phyloP scores from a whole-genome alignment of 1,139 yeast genomes.

The Protomyces pachydermus region DNA sequence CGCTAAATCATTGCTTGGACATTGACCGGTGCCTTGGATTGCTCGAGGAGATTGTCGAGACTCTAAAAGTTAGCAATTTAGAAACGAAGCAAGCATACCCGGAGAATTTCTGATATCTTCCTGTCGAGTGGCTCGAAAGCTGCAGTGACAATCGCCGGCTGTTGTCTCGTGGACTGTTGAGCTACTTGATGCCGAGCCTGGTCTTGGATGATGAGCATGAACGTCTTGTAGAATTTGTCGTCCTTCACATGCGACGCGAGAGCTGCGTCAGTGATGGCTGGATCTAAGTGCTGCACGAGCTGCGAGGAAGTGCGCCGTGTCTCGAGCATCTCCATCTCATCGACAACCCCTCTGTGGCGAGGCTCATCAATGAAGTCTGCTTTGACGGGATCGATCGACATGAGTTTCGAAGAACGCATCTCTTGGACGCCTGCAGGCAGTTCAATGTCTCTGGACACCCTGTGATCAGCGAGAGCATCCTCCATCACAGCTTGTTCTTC shows the following conservation, averaged over 20 bases:
- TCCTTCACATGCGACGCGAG: background rate
- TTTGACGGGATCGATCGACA: conserved; percentile 15
- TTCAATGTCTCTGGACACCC: background rate
- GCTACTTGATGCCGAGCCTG: background rate
- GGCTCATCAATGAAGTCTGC: conserved; percentile 24
- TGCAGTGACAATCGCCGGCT: background rate
- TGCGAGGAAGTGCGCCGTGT: background rate
- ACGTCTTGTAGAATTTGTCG: background rate
- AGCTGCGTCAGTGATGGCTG: background rate
- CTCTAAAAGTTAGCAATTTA: background rate
- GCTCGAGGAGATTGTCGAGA: background rate
- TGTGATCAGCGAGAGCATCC: background rate
- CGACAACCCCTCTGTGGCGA: conserved; percentile 12
- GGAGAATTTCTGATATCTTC: background rate
- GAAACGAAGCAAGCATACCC: background rate
- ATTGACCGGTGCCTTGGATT: background rate
- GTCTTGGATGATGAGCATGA: background rate
- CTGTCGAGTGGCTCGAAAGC: background rate
- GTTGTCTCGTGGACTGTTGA: background rate
- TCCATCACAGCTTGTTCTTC: background rate
- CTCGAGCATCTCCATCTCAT: conserved; percentile 18
- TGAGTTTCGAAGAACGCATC: conserved; percentile 16
- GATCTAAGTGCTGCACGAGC: background rate
- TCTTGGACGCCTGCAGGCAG: conserved; percentile 16
- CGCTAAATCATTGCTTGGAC: background rate